Evolutionary conservation across 164 flowering plant species (phyloP).

Genomic region (Piper betle): DNA sequence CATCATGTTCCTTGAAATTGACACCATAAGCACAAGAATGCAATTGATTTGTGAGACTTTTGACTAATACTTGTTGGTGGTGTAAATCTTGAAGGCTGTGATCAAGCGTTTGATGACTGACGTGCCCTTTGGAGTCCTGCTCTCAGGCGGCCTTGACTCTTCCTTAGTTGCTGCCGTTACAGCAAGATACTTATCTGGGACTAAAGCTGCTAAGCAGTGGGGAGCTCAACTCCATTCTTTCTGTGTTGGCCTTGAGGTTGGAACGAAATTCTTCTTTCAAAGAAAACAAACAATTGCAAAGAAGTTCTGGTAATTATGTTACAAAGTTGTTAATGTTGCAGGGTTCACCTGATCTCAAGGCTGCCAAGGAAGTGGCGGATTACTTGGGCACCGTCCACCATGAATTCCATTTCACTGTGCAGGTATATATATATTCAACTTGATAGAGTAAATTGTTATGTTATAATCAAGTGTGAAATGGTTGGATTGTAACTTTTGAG

Average conservation of each 20-base stretch:
- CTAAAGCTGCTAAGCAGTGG: slow-evolving; percentile 85
- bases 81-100: slow-evolving; percentile 48
- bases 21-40: no score
- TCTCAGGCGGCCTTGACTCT: slow-evolving; percentile 89
- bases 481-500: not conserved
- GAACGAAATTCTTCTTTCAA: not conserved
- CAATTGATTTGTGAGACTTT: not conserved
- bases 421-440: slow-evolving; percentile 28
- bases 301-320: not conserved
- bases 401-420: slow-evolving; percentile 85
- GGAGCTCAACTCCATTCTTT: slow-evolving; percentile 89
- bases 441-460: not conserved
- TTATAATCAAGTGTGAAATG: not conserved
- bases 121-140: slow-evolving; percentile 86
- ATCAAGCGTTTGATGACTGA: slow-evolving; percentile 91
- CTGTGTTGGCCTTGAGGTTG: slow-evolving; percentile 89
- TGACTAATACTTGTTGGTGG: not conserved
- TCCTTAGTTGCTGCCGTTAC: slow-evolving; percentile 81
- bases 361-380: slow-evolving; percentile 88
- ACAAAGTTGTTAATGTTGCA: slow-evolving; percentile 11
- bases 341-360: slow-evolving; percentile 94
- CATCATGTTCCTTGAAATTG: not conserved
- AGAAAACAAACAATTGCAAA: not conserved
- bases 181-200: slow-evolving; percentile 64
- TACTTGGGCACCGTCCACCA: slow-evolving; percentile 93